These are phyloP conservation scores for Diplodia scrobiculata DNA, from an alignment of 2,329 filamentous ascomycete genomes.

Conservation along the genomic window DNA sequence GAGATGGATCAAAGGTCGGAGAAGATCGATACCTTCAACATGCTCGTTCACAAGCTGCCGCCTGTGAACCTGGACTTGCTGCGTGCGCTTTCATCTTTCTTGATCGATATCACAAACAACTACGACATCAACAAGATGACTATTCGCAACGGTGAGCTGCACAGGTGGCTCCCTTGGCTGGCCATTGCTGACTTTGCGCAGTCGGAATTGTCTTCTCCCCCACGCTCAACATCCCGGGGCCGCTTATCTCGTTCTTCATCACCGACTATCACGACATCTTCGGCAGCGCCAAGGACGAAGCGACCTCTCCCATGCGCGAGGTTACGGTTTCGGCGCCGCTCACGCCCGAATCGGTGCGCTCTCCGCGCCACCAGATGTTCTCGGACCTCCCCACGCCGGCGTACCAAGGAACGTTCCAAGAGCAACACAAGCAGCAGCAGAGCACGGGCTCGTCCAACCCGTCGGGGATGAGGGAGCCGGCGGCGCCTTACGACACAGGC, in stretches of 20 bases:
- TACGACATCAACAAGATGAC: constrained; percentile 96
- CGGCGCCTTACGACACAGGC: constrained; percentile 51
- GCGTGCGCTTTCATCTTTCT: constrained; percentile 80
- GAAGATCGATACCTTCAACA: constrained; percentile 75
- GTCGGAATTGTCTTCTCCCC: constrained; percentile 98
- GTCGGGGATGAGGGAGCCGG: constrained; percentile 22
- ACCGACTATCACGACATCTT: constrained; percentile 90
- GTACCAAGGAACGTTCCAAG: constrained; percentile 59
- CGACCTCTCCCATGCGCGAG: constrained; percentile 50
- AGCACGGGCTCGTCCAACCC: constrained; percentile 23
- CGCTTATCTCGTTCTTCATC: constrained; percentile 89
- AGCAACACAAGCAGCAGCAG: constrained; percentile 32
- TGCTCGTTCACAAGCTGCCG: constrained; percentile 78
- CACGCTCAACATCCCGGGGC: constrained; percentile 92
- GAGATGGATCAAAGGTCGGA: constrained; percentile 74
- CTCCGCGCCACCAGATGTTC: constrained; percentile 67
- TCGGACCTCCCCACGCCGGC: constrained; percentile 66
- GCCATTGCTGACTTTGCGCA: constrained; percentile 29
- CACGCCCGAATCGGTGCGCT: constrained; percentile 62
- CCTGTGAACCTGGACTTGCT: constrained; percentile 78
- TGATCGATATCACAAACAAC: constrained; percentile 91
- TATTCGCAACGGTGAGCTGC: constrained; percentile 68
- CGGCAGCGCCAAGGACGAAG: constrained; percentile 65
- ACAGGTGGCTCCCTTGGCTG: neutral
- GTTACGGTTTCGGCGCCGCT: constrained; percentile 48